These are phyloP conservation scores for Calonectria honghensis DNA, from an alignment of 2,329 filamentous ascomycete genomes.

Conservation along the genomic window DNA sequence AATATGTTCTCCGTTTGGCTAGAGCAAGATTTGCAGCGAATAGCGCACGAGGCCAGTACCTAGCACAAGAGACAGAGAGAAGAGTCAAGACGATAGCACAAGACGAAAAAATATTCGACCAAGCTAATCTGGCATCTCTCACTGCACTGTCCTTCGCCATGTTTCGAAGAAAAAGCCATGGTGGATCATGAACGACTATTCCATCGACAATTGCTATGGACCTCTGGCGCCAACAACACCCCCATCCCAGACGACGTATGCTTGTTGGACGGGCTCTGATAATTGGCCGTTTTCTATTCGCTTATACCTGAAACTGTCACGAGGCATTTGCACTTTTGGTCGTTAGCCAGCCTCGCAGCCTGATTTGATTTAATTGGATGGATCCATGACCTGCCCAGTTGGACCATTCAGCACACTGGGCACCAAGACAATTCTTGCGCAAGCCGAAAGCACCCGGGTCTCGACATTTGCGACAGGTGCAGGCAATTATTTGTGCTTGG, in stretches of 20 bases:
- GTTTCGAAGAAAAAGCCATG: conserved; percentile 49
- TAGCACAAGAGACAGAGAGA: conserved; percentile 71
- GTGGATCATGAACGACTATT: conserved; percentile 50
- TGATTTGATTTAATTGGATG: conserved; percentile 28
- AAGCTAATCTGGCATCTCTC: conserved; percentile 65
- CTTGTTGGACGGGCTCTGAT: conserved; percentile 26
- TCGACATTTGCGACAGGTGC: conserved; percentile 15
- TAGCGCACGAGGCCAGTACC: conserved; percentile 79
- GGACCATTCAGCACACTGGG: conserved; percentile 11
- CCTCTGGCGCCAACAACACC: conserved; percentile 29
- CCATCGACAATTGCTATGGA: conserved; percentile 45
- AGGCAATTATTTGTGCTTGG: conserved; percentile 22
- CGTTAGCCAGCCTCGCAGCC: conserved; percentile 16
- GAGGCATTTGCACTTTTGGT: conserved; percentile 33
- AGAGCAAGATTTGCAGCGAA: conserved; percentile 74
- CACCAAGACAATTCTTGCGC: conserved; percentile 7
- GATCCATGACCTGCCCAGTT: conserved; percentile 20
- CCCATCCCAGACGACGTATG: conserved; percentile 25
- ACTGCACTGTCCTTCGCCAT: conserved; percentile 64
- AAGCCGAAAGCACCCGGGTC: conserved; percentile 33
- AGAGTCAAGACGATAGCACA: conserved; percentile 83
- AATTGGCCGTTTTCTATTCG: conserved; percentile 15
- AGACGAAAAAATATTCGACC: conserved; percentile 68
- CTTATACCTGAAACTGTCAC: conserved; percentile 25
- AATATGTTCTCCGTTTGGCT: conserved; percentile 66